Percentiles rank a stretch among this genome's conserved stretches.
These are phyloP conservation scores for Alternaria sp. DNA, from an alignment of 2,329 filamentous ascomycete species.

Conservation along the genomic window DNA sequence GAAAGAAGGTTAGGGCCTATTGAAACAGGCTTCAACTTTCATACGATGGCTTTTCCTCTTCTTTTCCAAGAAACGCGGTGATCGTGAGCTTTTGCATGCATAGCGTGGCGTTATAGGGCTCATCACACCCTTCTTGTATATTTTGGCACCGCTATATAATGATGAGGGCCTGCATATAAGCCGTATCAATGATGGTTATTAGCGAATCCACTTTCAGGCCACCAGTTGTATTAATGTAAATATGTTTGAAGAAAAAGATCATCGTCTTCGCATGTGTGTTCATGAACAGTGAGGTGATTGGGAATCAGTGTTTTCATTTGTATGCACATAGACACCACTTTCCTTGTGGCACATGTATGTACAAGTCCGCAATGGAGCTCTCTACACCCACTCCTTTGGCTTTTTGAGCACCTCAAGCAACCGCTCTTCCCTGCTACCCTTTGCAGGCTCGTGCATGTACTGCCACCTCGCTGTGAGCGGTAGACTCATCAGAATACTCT, in stretches of 20 bases:
- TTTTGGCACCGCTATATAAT: background rate
- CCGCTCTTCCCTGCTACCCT: constrained; percentile 78
- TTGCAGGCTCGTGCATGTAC: constrained; percentile 90
- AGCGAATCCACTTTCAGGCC: background rate
- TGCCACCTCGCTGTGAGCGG: constrained; percentile 92
- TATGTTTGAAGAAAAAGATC: background rate
- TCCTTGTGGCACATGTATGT: background rate
- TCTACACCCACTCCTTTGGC: constrained; percentile 66
- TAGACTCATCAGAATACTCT: constrained; percentile 97
- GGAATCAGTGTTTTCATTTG: background rate
- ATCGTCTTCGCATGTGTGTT: background rate
- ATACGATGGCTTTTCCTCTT: background rate
- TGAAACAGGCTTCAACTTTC: background rate
- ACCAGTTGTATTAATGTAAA: background rate
- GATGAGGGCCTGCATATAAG: background rate
- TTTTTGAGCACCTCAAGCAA: constrained; percentile 75
- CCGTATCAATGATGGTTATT: background rate
- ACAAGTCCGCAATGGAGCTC: background rate
- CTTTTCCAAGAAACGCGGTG: background rate
- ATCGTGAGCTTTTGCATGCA: constrained; percentile 15
- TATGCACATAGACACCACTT: background rate
- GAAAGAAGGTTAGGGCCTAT: constrained; percentile 44
- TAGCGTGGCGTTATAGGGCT: constrained; percentile 21
- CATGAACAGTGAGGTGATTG: background rate
- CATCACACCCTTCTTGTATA: background rate